These are phyloP conservation scores for Rhodocollybia butyracea DNA, from an alignment of 768 basidiomycete species.

Conservation along the genomic window DNA sequence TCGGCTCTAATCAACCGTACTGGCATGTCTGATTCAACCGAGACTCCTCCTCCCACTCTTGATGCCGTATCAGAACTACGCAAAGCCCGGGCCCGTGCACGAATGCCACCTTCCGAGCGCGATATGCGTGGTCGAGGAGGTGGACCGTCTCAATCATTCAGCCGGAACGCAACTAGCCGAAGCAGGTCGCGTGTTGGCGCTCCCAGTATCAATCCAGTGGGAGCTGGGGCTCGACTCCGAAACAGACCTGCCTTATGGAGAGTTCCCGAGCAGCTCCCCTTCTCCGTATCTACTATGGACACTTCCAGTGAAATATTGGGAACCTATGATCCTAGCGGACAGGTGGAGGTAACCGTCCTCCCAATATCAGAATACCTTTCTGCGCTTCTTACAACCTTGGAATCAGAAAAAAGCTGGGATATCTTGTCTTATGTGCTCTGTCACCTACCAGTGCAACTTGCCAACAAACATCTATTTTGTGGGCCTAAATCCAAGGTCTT, in stretches of 20 bases:
- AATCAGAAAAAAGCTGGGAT: conserved; percentile 86
- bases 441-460: conserved; percentile 85
- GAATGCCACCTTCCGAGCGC: conserved; percentile 39
- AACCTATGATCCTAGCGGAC: conserved; percentile 56
- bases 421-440: conserved; percentile 88
- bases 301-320: conserved; percentile 65
- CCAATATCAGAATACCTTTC: conserved; percentile 74
- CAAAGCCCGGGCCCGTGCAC: conserved; percentile 41
- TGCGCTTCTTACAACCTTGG: conserved; percentile 61
- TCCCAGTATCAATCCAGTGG: conserved; percentile 32
- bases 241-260: conserved; percentile 50
- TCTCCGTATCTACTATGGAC: conserved; percentile 51
- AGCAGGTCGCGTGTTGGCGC: conserved; percentile 57
- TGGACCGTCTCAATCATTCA: conserved; percentile 28
- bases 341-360: conserved; percentile 46
- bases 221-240: not conserved
- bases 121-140: conserved; percentile 51
- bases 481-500: conserved; percentile 74
- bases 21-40: not conserved
- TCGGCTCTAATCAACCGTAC: conserved; percentile 63
- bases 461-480: conserved; percentile 96
- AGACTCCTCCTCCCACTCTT: not conserved
- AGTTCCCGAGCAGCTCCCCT: conserved; percentile 63
- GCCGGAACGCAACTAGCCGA: conserved; percentile 46
- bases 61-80: conserved; percentile 29